Evolutionary conservation across 106 monocot species (phyloP).

Genomic region (Phalaenopsis aphrodite): DNA sequence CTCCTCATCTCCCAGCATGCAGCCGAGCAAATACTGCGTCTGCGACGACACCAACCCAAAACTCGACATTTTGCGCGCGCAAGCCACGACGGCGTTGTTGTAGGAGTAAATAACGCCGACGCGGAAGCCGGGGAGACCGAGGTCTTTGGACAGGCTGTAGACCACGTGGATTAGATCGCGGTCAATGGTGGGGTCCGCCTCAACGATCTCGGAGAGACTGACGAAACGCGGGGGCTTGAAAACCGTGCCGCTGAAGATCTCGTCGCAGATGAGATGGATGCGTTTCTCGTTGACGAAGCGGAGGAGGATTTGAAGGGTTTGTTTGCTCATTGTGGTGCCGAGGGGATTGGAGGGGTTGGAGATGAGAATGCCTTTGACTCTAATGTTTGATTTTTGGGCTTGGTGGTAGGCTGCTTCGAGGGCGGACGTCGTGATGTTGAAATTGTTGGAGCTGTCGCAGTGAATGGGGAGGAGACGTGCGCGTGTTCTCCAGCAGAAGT

Average conservation of each 20-base stretch:
- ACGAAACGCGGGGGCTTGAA: constrained; percentile 17
- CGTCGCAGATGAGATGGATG: constrained; percentile 69
- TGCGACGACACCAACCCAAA: constrained; percentile 71
- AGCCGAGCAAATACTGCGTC: constrained; percentile 46
- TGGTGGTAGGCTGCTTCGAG: constrained; percentile 34
- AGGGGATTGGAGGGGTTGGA: constrained; percentile 74
- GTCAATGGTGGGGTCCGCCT: constrained; percentile 12
- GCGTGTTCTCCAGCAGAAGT: constrained; percentile 63
- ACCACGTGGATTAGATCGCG: constrained; percentile 44
- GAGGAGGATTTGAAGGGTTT: constrained; percentile 14
- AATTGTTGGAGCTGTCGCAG: constrained; percentile 44
- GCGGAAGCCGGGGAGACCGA: constrained; percentile 68
- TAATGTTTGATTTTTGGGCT: constrained; percentile 16
- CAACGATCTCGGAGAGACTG: constrained; percentile 37
- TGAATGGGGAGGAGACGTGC: constrained; percentile 46
- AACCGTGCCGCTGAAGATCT: constrained; percentile 37
- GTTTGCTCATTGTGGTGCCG: constrained; percentile 19
- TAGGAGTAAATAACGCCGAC: constrained; percentile 69
- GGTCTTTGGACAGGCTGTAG: constrained; percentile 68
- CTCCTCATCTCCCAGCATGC: constrained; percentile 41
- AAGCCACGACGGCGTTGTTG: constrained; percentile 49
- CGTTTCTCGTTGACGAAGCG: constrained; percentile 24
- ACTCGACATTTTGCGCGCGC: constrained; percentile 62
- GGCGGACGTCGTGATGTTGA: constrained; percentile 35
- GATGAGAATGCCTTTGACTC: constrained; percentile 46